Percentiles rank a stretch among this genome's conserved stretches.
Conservation (phyloP, 1,284 basidiomycete genomes). For the Apiotrichum domesticum region DNA sequence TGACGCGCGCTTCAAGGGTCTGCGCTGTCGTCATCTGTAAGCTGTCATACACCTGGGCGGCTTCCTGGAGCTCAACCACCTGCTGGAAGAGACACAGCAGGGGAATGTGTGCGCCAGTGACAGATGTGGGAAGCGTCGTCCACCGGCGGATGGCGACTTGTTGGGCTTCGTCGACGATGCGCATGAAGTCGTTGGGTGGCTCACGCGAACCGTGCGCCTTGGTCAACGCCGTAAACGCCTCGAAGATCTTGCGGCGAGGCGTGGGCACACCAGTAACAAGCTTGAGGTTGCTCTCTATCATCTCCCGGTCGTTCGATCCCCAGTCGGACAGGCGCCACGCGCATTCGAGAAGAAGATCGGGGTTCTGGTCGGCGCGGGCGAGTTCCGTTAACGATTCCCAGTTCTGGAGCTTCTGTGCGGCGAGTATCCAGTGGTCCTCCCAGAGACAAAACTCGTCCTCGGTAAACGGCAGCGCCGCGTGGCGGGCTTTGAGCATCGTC, state of each 20-base stretch:
- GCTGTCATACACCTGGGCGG: constrained; percentile 87
- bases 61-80: constrained; percentile 96
- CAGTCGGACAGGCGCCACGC: constrained; percentile 95
- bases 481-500: constrained; percentile 80
- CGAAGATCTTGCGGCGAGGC: constrained; percentile 88
- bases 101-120: constrained; percentile 89
- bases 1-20: constrained; percentile 86
- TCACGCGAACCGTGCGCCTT: constrained; percentile 50
- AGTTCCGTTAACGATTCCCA: constrained; percentile 95
- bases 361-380: constrained; percentile 84
- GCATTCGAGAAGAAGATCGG: constrained; percentile 88
- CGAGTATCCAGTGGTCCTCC: constrained; percentile 99
- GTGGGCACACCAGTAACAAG: constrained; percentile 79
- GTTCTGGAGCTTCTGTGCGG: constrained; percentile 93
- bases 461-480: constrained; percentile 79
- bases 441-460: constrained; percentile 96
- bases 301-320: constrained; percentile 60
- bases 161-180: constrained; percentile 90
- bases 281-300: constrained; percentile 77
- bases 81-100: constrained; percentile 98
- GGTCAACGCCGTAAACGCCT: constrained; percentile 83
- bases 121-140: constrained; percentile 76
- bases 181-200: constrained; percentile 62
- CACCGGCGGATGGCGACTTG: constrained; percentile 95
- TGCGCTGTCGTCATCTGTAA: constrained; percentile 77